phyloP scores from a whole-genome alignment of 2,329 filamentous ascomycete species.

The Neonectria neomacrospora region DNA sequence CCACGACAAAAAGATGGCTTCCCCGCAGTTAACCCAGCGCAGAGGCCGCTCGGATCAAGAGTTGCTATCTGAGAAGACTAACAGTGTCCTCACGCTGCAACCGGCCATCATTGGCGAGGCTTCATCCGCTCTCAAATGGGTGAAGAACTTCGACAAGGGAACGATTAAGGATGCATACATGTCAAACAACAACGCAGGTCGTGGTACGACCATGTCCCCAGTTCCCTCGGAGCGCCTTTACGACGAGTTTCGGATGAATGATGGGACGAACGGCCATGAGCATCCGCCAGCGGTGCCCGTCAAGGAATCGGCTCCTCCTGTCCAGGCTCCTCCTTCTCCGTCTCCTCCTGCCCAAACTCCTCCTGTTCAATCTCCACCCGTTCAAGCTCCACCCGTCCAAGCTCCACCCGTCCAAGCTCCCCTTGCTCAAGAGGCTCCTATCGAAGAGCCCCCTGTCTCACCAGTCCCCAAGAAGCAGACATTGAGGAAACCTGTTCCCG shows the following conservation, averaged over 20 bases:
- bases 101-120: slow-evolving; percentile 86
- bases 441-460: not conserved
- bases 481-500: slow-evolving; percentile 27
- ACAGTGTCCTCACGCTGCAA: slow-evolving; percentile 89
- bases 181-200: slow-evolving; percentile 76
- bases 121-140: slow-evolving; percentile 96
- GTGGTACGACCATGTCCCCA: slow-evolving; percentile 60
- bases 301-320: slow-evolving; percentile 48
- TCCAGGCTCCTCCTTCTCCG: slow-evolving; percentile 1
- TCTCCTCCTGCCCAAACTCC: not conserved
- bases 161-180: slow-evolving; percentile 88
- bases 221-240: slow-evolving; percentile 50
- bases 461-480: slow-evolving; percentile 6
- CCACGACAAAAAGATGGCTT: slow-evolving; percentile 62
- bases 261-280: slow-evolving; percentile 37
- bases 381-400: not conserved
- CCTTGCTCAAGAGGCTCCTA: not conserved
- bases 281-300: slow-evolving; percentile 55
- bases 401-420: not conserved
- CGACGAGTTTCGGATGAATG: slow-evolving; percentile 29
- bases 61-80: slow-evolving; percentile 77
- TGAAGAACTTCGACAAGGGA: slow-evolving; percentile 92
- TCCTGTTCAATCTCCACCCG: not conserved
- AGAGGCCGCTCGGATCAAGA: slow-evolving; percentile 67
- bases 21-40: slow-evolving; percentile 53